phyloP scores from a whole-genome alignment of 805 yeast genomes.

The Yamadazyma kitorensis region DNA sequence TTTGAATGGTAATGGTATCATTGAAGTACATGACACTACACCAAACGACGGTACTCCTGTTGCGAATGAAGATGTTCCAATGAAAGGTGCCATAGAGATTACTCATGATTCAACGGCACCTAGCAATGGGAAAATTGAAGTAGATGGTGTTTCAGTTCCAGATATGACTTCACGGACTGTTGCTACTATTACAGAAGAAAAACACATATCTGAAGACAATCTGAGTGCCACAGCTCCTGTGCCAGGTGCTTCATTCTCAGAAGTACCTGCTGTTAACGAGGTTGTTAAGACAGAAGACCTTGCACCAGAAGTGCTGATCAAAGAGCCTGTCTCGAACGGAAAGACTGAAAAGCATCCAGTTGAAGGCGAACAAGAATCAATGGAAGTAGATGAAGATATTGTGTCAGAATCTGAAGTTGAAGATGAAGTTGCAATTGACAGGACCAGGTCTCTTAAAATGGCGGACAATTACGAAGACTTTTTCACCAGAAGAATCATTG shows the following conservation, averaged over 20 bases:
- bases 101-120: too few species aligned
- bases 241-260: not conserved
- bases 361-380: slow-evolving; percentile 2
- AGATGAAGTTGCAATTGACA: slow-evolving; percentile 16
- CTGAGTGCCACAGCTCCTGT: slow-evolving; percentile 5
- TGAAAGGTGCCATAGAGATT: too few species aligned
- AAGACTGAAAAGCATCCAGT: not conserved
- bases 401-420: slow-evolving; percentile 35
- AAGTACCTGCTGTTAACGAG: not conserved
- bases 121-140: too few species aligned
- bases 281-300: not conserved
- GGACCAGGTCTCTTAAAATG: slow-evolving; percentile 2
- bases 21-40: slow-evolving; percentile 10
- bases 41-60: too few species aligned
- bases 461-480: slow-evolving; percentile 14
- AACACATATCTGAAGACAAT: slow-evolving; percentile 1
- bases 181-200: not conserved
- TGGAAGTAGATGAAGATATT: slow-evolving; percentile 1
- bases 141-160: too few species aligned
- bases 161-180: too few species aligned
- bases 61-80: too few species aligned
- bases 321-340: slow-evolving; percentile 1
- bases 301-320: slow-evolving; percentile 1
- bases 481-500: slow-evolving; percentile 24
- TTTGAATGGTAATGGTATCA: slow-evolving; percentile 3